Conservation (phyloP, 768 basidiomycete genomes). For the Melanogaster broomeanus region DNA sequence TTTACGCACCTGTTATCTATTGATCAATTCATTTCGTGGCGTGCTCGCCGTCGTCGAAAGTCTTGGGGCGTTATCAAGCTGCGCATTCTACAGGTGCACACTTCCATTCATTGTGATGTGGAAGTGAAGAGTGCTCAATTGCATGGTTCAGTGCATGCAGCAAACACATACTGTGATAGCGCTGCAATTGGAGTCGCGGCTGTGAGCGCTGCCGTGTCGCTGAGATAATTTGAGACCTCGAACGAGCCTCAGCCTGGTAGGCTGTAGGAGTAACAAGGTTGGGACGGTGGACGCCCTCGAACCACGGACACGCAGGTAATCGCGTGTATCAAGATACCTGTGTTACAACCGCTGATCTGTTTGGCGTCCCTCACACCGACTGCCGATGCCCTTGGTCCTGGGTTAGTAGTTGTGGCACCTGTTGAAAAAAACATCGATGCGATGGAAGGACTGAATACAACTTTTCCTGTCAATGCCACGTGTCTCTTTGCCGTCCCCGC, state of each 20-base stretch:
- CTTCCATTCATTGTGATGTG: neutral
- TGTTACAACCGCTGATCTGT: conserved; percentile 1
- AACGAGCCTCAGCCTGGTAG: conserved; percentile 1
- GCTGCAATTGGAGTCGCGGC: neutral
- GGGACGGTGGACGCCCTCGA: conserved; percentile 1
- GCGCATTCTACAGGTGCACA: neutral
- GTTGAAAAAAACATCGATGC: too few species aligned
- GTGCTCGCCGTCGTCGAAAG: neutral
- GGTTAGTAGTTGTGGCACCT: neutral
- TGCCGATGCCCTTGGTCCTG: conserved; percentile 21
- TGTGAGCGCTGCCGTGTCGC: conserved; percentile 12
- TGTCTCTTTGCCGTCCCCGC: neutral
- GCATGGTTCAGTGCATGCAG: conserved; percentile 3
- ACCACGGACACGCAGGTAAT: conserved; percentile 14
- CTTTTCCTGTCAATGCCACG: neutral
- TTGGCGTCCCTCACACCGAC: conserved; percentile 10
- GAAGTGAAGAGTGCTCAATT: neutral
- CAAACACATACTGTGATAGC: conserved; percentile 9
- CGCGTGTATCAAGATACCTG: conserved; percentile 19
- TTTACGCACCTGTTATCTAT: neutral
- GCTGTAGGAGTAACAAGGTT: conserved; percentile 15
- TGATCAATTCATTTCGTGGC: neutral
- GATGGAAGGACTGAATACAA: too few species aligned
- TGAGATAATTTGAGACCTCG: neutral
- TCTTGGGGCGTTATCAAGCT: neutral